These are phyloP conservation scores for Pogostemon cablin DNA, from an alignment of 257 asterid species.

Conservation along the genomic window DNA sequence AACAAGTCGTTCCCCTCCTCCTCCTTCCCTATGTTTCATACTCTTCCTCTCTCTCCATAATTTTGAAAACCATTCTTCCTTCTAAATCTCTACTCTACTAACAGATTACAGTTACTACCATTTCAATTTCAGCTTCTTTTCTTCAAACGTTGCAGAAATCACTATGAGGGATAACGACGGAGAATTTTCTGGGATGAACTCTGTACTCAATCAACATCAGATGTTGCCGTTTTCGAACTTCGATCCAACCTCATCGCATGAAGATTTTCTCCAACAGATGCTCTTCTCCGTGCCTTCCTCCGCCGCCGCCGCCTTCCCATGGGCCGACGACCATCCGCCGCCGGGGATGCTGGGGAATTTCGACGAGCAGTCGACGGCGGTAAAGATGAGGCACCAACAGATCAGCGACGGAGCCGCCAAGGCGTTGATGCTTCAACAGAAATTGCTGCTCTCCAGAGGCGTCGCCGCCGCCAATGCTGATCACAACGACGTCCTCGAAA, in stretches of 20 bases:
- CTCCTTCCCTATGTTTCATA: not conserved
- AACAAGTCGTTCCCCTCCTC: slow-evolving; percentile 26
- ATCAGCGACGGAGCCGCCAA: slow-evolving; percentile 60
- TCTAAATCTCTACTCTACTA: slow-evolving; percentile 23
- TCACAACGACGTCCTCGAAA: slow-evolving; percentile 47
- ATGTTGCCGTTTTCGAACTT: slow-evolving; percentile 42
- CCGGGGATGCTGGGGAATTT: slow-evolving; percentile 30
- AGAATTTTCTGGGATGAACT: slow-evolving; percentile 52
- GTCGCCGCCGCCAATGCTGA: slow-evolving; percentile 38
- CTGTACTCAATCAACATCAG: slow-evolving; percentile 54
- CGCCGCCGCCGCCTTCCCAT: slow-evolving; percentile 43
- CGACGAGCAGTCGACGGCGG: slow-evolving; percentile 49
- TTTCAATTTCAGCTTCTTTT: slow-evolving; percentile 1
- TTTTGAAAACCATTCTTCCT: slow-evolving; percentile 27
- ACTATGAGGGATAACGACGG: slow-evolving; percentile 44
- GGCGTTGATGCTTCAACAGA: slow-evolving; percentile 70
- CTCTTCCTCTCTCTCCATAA: not conserved
- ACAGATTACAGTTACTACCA: slow-evolving; percentile 15
- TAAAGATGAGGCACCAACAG: slow-evolving; percentile 72
- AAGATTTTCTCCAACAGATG: slow-evolving; percentile 84
- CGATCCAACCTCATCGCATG: slow-evolving; percentile 67
- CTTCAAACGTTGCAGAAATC: not conserved
- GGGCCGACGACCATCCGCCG: slow-evolving; percentile 47
- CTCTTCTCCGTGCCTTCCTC: slow-evolving; percentile 70
- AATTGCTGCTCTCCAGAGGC: slow-evolving; percentile 64